phyloP scores from a whole-genome alignment of 768 basidiomycete genomes.

The Sporobolomyces phaffii region DNA sequence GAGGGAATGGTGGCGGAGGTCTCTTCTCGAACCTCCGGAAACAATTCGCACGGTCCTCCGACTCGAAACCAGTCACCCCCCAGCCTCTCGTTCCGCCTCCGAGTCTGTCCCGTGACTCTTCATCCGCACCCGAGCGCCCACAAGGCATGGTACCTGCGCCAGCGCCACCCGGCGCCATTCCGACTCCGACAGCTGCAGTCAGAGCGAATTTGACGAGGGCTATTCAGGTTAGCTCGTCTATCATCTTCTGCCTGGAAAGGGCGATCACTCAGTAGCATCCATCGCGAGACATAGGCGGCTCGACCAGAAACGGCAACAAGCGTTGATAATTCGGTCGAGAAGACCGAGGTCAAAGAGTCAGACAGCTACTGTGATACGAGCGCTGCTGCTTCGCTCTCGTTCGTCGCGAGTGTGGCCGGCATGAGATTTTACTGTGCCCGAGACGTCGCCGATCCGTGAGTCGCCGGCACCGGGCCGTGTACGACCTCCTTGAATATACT shows the following conservation, averaged over 20 bases:
- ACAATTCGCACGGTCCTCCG: conserved; percentile 3
- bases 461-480: background rate
- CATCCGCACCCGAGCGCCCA: background rate
- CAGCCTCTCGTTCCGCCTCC: background rate
- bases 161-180: background rate
- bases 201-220: conserved; percentile 38
- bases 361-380: conserved; percentile 40
- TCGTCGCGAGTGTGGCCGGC: conserved; percentile 32
- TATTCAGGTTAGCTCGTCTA: conserved; percentile 36
- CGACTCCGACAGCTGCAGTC: conserved; percentile 37
- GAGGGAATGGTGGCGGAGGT: conserved; percentile 1
- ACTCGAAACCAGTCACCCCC: background rate
- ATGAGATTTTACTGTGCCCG: conserved; percentile 38
- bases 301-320: conserved; percentile 46
- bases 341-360: conserved; percentile 47
- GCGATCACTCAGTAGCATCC: too few relatives aligned
- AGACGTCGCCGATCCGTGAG: conserved; percentile 30
- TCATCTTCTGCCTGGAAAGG: too few relatives aligned
- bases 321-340: conserved; percentile 45
- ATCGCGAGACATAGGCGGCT: conserved; percentile 43
- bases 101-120: background rate
- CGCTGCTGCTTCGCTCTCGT: conserved; percentile 32
- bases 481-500: too few relatives aligned
- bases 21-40: conserved; percentile 21
- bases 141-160: conserved; percentile 4